Evolutionary conservation across 2,329 filamentous ascomycete genomes (phyloP).

Genomic region (Aspergillus quadricinctus): DNA sequence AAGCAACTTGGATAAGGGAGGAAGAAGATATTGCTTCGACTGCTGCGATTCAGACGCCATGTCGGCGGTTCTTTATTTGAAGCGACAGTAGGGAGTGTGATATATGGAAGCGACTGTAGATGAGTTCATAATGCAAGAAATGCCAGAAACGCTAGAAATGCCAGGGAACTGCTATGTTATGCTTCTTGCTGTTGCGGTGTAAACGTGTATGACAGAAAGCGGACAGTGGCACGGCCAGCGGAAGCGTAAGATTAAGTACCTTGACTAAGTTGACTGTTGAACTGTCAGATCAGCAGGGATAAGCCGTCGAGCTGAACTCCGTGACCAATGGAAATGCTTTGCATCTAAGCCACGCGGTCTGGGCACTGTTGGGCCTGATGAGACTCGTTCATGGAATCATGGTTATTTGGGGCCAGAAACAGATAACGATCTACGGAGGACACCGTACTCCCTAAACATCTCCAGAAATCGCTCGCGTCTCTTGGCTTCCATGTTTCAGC

Average conservation of each 20-base stretch:
- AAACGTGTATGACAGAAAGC: too few relatives aligned
- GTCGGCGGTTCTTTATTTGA: neutral
- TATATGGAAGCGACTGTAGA: neutral
- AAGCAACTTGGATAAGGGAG: neutral
- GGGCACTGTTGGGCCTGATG: neutral
- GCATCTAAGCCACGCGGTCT: neutral
- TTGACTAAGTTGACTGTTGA: too few relatives aligned
- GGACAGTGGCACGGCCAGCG: too few relatives aligned
- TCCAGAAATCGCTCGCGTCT: too few relatives aligned
- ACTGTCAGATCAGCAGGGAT: neutral
- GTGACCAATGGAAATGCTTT: neutral
- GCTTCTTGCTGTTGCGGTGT: too few relatives aligned
- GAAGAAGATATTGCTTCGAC: constrained; percentile 4
- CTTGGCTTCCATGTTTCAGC: too few relatives aligned
- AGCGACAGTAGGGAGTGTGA: neutral
- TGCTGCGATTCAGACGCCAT: constrained; percentile 2
- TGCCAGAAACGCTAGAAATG: neutral
- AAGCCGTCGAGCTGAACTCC: neutral
- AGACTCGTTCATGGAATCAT: neutral
- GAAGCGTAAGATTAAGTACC: too few relatives aligned
- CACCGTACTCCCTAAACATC: too few relatives aligned
- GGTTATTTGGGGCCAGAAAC: too few relatives aligned
- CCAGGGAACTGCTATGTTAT: neutral
- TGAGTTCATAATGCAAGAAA: neutral
- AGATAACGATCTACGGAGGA: neutral